A percentile compares a stretch with the other conserved stretches of the same genome.
Evolutionary conservation across 2,329 filamentous ascomycete species (phyloP).

Genomic region (Trichoderma hamatum): DNA sequence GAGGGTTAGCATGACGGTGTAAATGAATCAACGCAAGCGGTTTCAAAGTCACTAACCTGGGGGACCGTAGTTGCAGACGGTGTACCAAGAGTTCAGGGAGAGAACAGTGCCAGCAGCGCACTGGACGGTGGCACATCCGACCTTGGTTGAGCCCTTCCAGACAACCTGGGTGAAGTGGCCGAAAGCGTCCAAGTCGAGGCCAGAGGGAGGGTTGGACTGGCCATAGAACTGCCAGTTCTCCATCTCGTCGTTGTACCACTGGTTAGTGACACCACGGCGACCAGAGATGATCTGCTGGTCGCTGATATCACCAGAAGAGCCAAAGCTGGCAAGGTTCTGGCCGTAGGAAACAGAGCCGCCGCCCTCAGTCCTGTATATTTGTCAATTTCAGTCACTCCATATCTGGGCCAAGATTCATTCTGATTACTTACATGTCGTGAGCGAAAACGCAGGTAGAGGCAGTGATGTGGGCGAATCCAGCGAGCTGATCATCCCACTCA

Average conservation of each 20-base stretch:
- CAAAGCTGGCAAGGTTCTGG: slow-evolving; percentile 83
- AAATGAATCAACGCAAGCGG: not conserved
- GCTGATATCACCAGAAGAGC: slow-evolving; percentile 44
- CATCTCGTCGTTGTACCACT: slow-evolving; percentile 89
- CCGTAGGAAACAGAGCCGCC: slow-evolving; percentile 64
- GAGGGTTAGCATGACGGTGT: not conserved
- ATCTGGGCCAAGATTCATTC: too few relatives aligned
- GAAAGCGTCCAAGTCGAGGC: slow-evolving; percentile 64
- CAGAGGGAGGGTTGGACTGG: slow-evolving; percentile 56
- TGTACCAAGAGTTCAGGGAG: slow-evolving; percentile 66
- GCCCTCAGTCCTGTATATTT: slow-evolving; percentile 54
- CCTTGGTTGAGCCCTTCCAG: slow-evolving; percentile 44
- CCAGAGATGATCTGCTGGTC: slow-evolving; percentile 55
- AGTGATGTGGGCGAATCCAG: slow-evolving; percentile 63
- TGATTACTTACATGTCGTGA: slow-evolving; percentile 71
- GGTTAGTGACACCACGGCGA: slow-evolving; percentile 70
- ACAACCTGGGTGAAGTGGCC: slow-evolving; percentile 57
- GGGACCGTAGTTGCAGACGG: slow-evolving; percentile 85
- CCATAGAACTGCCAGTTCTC: slow-evolving; percentile 63
- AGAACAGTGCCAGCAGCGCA: slow-evolving; percentile 56
- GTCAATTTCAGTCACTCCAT: slow-evolving; percentile 21
- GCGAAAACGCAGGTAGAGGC: slow-evolving; percentile 70
- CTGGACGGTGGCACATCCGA: slow-evolving; percentile 69
- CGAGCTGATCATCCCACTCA: slow-evolving; percentile 67
- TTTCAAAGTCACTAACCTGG: slow-evolving; percentile 59